Percentiles rank a stretch among this genome's conserved stretches.
Evolutionary conservation across 805 yeast species (phyloP).

Genomic region (Pichia membranifaciens): DNA sequence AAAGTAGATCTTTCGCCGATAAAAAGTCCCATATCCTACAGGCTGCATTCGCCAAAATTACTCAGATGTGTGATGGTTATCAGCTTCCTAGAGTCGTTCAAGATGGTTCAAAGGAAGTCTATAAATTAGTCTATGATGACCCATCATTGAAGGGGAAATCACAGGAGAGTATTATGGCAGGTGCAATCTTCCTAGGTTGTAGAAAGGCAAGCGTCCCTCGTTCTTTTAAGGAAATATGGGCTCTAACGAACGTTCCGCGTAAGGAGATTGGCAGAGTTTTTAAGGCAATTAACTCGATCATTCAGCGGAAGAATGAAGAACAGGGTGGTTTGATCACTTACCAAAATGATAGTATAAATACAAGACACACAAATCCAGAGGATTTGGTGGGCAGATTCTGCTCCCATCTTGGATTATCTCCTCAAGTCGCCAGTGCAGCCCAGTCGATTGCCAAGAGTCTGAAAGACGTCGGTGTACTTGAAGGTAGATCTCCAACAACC

Average conservation of each 20-base stretch:
- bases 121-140: slow-evolving; percentile 84
- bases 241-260: slow-evolving; percentile 86
- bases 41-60: slow-evolving; percentile 82
- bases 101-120: slow-evolving; percentile 96
- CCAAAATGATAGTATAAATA: slow-evolving; percentile 46
- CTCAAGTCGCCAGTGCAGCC: slow-evolving; percentile 85
- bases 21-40: slow-evolving; percentile 82
- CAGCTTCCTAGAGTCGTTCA: slow-evolving; percentile 92
- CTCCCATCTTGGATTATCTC: slow-evolving; percentile 83
- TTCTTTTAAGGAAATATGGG: slow-evolving; percentile 93
- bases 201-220: slow-evolving; percentile 90
- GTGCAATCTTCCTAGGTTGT: slow-evolving; percentile 91
- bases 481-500: slow-evolving; percentile 95
- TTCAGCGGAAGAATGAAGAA: slow-evolving; percentile 49
- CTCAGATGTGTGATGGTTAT: slow-evolving; percentile 96
- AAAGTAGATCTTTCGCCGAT: slow-evolving; percentile 78
- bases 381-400: slow-evolving; percentile 94
- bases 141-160: slow-evolving; percentile 82
- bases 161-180: slow-evolving; percentile 93
- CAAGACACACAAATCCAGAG: slow-evolving; percentile 87
- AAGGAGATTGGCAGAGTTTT: slow-evolving; percentile 92
- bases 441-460: slow-evolving; percentile 87
- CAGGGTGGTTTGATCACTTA: slow-evolving; percentile 38
- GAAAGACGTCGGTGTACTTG: slow-evolving; percentile 86
- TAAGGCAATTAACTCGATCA: slow-evolving; percentile 63